Conservation (phyloP, 176 grass and related monocot genomes). For the Tillandsia fasciculata region DNA sequence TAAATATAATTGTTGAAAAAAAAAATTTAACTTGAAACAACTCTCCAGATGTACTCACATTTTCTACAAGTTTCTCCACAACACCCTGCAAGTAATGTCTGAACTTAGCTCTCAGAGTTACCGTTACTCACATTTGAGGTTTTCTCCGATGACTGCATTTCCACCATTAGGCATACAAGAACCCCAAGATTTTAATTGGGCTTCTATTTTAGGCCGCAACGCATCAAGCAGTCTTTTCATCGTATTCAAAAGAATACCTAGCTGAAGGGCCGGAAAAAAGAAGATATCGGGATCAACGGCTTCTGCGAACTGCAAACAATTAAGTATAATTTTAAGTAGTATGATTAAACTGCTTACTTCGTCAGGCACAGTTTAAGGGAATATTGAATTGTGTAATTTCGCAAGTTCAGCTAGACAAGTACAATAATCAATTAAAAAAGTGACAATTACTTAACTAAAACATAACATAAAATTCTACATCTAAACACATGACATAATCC, state of each 20-base stretch:
- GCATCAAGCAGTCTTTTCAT: conserved; percentile 90
- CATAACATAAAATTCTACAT: too few relatives aligned
- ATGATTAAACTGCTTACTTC: conserved; percentile 45
- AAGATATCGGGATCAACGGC: not conserved
- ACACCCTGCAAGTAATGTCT: conserved; percentile 69
- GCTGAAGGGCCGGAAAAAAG: conserved; percentile 34
- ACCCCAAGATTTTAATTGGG: conserved; percentile 87
- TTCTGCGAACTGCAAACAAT: not conserved
- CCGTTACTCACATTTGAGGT: conserved; percentile 74
- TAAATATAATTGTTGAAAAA: too few relatives aligned
- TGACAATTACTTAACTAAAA: too few relatives aligned
- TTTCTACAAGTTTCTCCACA: conserved; percentile 84
- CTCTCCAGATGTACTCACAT: conserved; percentile 40
- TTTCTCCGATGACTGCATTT: conserved; percentile 43
- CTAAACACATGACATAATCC: too few relatives aligned
- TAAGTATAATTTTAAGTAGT: conserved; percentile 1
- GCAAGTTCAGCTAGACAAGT: conserved; percentile 16
- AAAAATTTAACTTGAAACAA: not conserved
- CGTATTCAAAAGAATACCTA: conserved; percentile 93
- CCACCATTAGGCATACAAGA: conserved; percentile 78
- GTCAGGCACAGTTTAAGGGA: conserved; percentile 61
- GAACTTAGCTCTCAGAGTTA: conserved; percentile 78
- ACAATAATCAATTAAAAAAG: too few relatives aligned
- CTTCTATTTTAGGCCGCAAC: conserved; percentile 65
- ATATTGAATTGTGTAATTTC: conserved; percentile 55